Evolutionary conservation across 345 rosid genomes (phyloP), one percentile per base, ranked within the genome.

Genomic region (Brassica carinata): DNA sequence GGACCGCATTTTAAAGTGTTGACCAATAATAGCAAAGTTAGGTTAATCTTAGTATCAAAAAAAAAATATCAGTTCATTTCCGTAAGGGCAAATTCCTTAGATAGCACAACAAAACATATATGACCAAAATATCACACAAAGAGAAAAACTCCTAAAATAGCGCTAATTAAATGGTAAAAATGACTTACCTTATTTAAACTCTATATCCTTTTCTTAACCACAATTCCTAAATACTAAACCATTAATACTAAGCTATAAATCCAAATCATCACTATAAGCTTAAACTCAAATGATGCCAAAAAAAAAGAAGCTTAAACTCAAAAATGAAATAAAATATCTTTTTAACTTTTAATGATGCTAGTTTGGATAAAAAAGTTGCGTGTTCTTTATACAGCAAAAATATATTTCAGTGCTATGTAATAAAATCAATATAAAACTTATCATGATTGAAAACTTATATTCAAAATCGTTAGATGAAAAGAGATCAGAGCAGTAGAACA

Each of bases 401-500:
- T 40, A 40, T 40, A 40, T 40, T 10, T 40, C 5, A 40, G 13
- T 40, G 48, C 48, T 40, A 40, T 40, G n/a, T 27, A 27, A 1
- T 5, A 26, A 68, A 58, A 58, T 11, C 45, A 6, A 38, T 38
- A 27, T 2, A 67, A 67, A 23, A 36, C 17, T 55, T 67, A n/a
- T 34, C 18, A 67, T 8, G 11, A 19, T 31, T 19, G 17, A 14
- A 18, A 55, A 1, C 2, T 11, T 27, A 14, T 40, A 36, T 69
- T 30, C 34, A 61, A 43, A 19, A 29, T 40, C 45, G 18, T 29
- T 27, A 67, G 79, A 59, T 29, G 14, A 34, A 31, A 53, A 34
- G 6, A 69, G 19, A 63, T 29, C 0, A 70, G 71, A 71, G 71
- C 75, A 78, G 43, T 38, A 71, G 0, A 51, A 23, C 59, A 53